These are phyloP conservation scores for Mortierella sp. DNA, from an alignment of 371 early-diverging fungal species.

Conservation along the genomic window DNA sequence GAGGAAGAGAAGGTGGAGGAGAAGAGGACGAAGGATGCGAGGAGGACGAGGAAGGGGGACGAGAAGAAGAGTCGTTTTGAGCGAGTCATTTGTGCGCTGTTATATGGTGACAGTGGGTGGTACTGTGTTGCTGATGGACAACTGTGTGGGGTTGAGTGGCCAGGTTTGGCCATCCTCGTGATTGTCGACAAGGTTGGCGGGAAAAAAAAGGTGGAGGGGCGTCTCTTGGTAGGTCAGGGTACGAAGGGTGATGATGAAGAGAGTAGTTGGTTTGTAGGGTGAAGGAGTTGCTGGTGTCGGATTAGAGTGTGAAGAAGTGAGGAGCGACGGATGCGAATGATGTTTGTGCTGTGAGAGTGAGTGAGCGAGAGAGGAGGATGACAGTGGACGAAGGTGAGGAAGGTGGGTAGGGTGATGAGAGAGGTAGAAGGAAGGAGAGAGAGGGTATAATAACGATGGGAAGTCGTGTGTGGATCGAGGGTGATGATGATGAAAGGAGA, in stretches of 20 bases:
- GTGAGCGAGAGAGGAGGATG: background rate
- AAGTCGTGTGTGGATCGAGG: conserved; percentile 3
- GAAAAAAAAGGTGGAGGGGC: background rate
- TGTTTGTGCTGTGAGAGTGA: background rate
- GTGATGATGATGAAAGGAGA: background rate
- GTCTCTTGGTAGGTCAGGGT: background rate
- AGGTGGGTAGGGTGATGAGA: background rate
- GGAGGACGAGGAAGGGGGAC: background rate
- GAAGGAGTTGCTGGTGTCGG: background rate
- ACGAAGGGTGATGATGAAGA: background rate
- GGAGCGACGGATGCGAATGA: background rate
- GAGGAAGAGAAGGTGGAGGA: background rate
- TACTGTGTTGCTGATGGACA: background rate
- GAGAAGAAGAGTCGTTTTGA: background rate
- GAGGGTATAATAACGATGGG: background rate
- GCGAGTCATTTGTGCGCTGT: background rate
- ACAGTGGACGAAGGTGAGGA: background rate
- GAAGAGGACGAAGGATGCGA: conserved; percentile 6
- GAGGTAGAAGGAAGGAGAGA: background rate
- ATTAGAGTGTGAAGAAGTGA: background rate
- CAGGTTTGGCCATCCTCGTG: background rate
- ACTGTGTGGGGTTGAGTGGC: background rate
- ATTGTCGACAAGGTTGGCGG: background rate
- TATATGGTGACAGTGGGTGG: background rate
- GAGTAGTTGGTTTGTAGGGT: background rate